Percentiles rank a stretch among this genome's conserved stretches.
Evolutionary conservation across 1,284 basidiomycete genomes (phyloP).

Genomic region (Coriolopsis trogii): DNA sequence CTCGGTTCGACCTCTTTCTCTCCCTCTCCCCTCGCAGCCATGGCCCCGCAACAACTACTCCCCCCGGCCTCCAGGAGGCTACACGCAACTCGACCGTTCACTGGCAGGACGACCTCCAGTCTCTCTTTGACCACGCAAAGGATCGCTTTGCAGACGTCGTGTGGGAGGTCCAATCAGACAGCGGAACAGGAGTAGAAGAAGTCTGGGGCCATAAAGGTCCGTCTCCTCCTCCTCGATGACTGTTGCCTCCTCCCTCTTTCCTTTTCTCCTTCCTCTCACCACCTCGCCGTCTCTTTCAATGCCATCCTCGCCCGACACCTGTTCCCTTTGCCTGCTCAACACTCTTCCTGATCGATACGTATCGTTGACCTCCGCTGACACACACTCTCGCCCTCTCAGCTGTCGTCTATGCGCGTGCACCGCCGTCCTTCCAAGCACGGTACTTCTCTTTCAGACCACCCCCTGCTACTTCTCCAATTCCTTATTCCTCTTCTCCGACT

Average conservation of each 20-base stretch:
- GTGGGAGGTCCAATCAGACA: constrained; percentile 72
- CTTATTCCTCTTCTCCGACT: constrained; percentile 57
- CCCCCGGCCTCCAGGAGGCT: constrained; percentile 65
- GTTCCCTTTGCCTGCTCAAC: too few relatives aligned
- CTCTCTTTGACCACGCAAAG: constrained; percentile 78
- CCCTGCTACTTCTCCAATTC: constrained; percentile 55
- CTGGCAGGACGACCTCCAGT: constrained; percentile 81
- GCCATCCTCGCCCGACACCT: too few relatives aligned
- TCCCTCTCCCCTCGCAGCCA: constrained; percentile 13
- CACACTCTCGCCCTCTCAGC: constrained; percentile 49
- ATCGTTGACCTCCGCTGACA: neutral
- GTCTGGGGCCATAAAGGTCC: constrained; percentile 92
- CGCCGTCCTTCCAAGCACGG: constrained; percentile 81
- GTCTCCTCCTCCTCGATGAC: neutral
- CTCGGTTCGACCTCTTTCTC: constrained; percentile 9
- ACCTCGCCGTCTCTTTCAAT: neutral
- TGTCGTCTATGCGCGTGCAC: constrained; percentile 92
- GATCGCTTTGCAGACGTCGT: constrained; percentile 92
- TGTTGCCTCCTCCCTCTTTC: too few relatives aligned
- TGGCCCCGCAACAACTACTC: constrained; percentile 37
- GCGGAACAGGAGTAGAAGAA: constrained; percentile 52
- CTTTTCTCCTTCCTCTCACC: neutral
- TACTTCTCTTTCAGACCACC: constrained; percentile 79
- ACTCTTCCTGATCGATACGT: too few relatives aligned
- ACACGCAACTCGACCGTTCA: constrained; percentile 59